Percentiles rank a stretch among this genome's conserved stretches.
Evolutionary conservation across 306 rosid species (phyloP).

Genomic region (Vigna unguiculata): DNA sequence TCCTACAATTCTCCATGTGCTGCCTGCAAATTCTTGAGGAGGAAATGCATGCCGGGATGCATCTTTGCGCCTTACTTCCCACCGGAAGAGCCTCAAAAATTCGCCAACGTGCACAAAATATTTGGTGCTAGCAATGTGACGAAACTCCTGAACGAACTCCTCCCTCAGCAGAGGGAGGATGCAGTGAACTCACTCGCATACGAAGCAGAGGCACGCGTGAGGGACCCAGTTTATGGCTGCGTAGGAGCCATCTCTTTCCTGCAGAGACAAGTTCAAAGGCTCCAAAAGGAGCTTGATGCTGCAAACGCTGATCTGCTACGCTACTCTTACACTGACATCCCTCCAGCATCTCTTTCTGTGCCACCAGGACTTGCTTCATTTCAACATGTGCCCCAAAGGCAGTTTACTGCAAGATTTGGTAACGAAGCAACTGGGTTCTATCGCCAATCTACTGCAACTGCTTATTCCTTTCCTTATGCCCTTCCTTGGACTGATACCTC

Average conservation of each 20-base stretch:
- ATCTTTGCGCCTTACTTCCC: conserved; percentile 97
- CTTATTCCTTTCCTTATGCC: conserved; percentile 61
- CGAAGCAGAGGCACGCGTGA: conserved; percentile 94
- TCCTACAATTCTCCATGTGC: conserved; percentile 91
- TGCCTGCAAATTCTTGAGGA: conserved; percentile 94
- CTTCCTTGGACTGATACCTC: conserved; percentile 73
- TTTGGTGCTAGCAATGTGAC: conserved; percentile 98
- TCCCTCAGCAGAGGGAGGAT: conserved; percentile 93
- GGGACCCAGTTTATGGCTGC: conserved; percentile 97
- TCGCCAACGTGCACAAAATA: conserved; percentile 93
- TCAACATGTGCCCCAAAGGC: conserved; percentile 48
- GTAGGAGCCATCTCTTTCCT: conserved; percentile 97
- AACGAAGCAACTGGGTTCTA: conserved; percentile 58
- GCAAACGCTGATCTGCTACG: conserved; percentile 89
- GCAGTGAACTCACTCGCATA: conserved; percentile 96
- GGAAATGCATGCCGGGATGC: conserved; percentile 96
- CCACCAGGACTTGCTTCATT: conserved; percentile 47
- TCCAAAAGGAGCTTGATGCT: conserved; percentile 89
- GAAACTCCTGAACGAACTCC: conserved; percentile 92
- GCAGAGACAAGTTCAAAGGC: conserved; percentile 91
- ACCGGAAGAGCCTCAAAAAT: conserved; percentile 97
- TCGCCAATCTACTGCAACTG: conserved; percentile 46
- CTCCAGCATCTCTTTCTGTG: conserved; percentile 50
- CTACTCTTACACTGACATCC: conserved; percentile 69
- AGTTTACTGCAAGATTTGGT: conserved; percentile 45